Base-by-base conservation (phyloP, 2,329 filamentous ascomycete genomes). In the Fusarium piperis region DNA sequence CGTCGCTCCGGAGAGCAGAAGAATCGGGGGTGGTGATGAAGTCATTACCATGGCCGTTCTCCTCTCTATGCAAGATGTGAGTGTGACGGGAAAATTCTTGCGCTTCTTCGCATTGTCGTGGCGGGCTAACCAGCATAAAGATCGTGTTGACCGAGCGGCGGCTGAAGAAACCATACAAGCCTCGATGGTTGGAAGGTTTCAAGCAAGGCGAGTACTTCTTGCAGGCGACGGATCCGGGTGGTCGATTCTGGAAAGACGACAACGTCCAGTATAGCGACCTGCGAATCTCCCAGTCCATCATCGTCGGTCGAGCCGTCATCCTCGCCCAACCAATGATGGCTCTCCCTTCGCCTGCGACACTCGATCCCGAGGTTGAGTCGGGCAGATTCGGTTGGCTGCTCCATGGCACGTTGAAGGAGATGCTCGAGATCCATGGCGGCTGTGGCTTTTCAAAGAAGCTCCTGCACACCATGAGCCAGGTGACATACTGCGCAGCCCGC, bases 391-490 rank as follows among this genome's bases (percentile, higher is more conserved):
- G 76, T 9, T 84, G 82, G 80, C 77, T 84, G 10, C 74, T 82
- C 1, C 82, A 83, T 44, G 82, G 81, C 4, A 78, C 77, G 0
- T 73, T 78, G 35, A 67, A 63, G 18, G 80, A 82, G 12, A 78
- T 80, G 67, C 79, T 77, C 35, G 76, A 82, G 58, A 81, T 84
- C 5, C 82, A 84, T 51, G 82, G 82, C 10, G 82, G 81, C 0
- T 84, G 82, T 52, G 82, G 82, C 11, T 83, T 83, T 62, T 83
- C 82, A 0, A 82, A 81, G 58, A 81, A 78, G 41, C 72, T 84
- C 5, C 75, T 84, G 23, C 78, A 83, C 52, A 75, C 73, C 12
- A 75, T 83, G 44, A 80, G 79, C 41, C 80, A 82, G 48, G 79
- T 83, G 33, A 82, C 82, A 6, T 80, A 80, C 59, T 77, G 80